A percentile compares a stretch with the other conserved stretches of the same genome.
phyloP scores from a whole-genome alignment of 1,284 basidiomycete species.

The Leccinum angustisporum region DNA sequence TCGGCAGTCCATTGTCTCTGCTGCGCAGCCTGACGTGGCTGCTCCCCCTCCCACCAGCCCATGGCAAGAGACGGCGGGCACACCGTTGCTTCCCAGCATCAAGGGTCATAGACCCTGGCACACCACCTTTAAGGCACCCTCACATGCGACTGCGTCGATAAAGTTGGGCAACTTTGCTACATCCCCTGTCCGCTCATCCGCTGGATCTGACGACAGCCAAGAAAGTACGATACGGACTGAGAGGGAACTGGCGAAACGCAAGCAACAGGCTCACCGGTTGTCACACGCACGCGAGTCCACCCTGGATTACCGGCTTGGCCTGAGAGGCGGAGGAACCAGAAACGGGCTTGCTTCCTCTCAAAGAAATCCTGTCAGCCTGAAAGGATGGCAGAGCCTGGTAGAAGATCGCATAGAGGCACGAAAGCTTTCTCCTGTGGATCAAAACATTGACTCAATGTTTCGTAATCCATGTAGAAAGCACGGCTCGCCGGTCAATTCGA shows the following conservation, averaged over 20 bases:
- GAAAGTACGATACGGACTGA: conserved; percentile 52
- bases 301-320: conserved; percentile 70
- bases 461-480: conserved; percentile 50
- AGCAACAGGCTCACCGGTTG: conserved; percentile 56
- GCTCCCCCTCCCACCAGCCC: conserved; percentile 5
- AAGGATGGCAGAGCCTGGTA: conserved; percentile 73
- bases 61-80: conserved; percentile 30
- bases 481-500: conserved; percentile 70
- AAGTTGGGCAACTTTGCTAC: conserved; percentile 49
- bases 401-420: conserved; percentile 79
- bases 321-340: conserved; percentile 38
- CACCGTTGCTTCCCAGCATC: conserved; percentile 52
- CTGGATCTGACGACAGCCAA: conserved; percentile 41
- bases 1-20: conserved; percentile 1
- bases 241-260: conserved; percentile 52
- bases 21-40: neutral
- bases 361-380: conserved; percentile 60
- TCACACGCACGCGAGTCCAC: conserved; percentile 69
- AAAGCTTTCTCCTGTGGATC: conserved; percentile 13
- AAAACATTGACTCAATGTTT: neutral
- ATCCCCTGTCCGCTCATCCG: conserved; percentile 20
- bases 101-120: conserved; percentile 69
- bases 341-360: conserved; percentile 28
- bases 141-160: conserved; percentile 52
- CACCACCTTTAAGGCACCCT: conserved; percentile 62